Conservation (phyloP, 352 stramenopile species). For the Pythium coloratum region DNA sequence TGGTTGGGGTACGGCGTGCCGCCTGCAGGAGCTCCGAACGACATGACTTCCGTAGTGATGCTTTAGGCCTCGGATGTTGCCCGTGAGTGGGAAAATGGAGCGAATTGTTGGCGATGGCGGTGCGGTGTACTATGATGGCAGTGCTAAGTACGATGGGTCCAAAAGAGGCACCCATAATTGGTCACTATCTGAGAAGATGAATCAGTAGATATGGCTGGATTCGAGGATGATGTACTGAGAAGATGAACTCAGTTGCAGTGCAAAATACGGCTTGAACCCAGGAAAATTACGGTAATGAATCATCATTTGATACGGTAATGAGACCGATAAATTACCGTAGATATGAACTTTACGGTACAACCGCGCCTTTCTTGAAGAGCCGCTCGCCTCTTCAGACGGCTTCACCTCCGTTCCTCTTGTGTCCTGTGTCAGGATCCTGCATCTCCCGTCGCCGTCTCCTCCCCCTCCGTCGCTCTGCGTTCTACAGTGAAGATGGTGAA, state of each 20-base stretch:
- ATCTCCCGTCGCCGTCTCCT: not conserved
- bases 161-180: not conserved
- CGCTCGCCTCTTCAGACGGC: not conserved
- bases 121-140: not conserved
- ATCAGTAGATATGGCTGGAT: not conserved
- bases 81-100: slow-evolving; percentile 12
- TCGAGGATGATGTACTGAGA: not conserved
- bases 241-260: too few relatives aligned
- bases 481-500: not conserved
- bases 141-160: slow-evolving; percentile 16
- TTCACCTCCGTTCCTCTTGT: not conserved
- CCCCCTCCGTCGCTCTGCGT: not conserved
- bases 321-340: not conserved
- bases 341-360: not conserved
- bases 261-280: not conserved
- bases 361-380: not conserved
- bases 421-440: not conserved
- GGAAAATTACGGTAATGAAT: not conserved
- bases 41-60: slow-evolving; percentile 9
- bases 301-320: not conserved
- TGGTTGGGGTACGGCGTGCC: slow-evolving; percentile 62
- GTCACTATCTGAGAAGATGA: not conserved
- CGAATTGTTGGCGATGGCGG: slow-evolving; percentile 8
- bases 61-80: not conserved
- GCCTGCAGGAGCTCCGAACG: slow-evolving; percentile 32